phyloP scores from a whole-genome alignment of 257 asterid species.

The Jacaranda copaia region DNA sequence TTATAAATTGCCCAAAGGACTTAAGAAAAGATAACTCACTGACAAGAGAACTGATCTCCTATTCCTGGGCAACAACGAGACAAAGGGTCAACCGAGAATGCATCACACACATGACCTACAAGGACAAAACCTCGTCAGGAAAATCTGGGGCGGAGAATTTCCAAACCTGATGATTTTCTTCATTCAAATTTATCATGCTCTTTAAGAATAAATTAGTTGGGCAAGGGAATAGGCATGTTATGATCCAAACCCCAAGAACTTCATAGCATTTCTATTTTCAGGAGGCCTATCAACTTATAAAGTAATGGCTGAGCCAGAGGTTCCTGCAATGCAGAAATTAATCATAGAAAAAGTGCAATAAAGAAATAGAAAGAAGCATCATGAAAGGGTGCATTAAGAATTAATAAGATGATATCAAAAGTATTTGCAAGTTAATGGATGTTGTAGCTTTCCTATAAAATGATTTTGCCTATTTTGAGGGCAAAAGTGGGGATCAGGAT shows the following conservation, averaged over 20 bases:
- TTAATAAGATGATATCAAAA: no score
- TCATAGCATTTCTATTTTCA: background rate
- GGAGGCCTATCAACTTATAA: conserved; percentile 15
- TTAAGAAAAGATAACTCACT: conserved; percentile 67
- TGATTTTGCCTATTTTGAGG: no score
- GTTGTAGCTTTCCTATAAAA: no score
- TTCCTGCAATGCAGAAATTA: background rate
- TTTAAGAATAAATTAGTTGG: conserved; percentile 14
- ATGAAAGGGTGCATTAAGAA: no score
- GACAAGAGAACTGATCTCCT: conserved; percentile 83
- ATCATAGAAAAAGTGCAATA: no score
- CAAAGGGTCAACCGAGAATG: conserved; percentile 68
- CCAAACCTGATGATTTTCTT: background rate
- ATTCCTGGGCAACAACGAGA: conserved; percentile 72
- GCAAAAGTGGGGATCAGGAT: no score
- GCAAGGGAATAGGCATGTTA: background rate
- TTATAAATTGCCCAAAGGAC: conserved; percentile 22
- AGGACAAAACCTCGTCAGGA: conserved; percentile 35
- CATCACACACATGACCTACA: conserved; percentile 88
- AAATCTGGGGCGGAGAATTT: background rate
- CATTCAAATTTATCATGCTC: conserved; percentile 6
- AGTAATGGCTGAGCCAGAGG: background rate
- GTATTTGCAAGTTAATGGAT: no score
- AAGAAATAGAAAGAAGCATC: no score
- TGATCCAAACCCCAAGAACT: conserved; percentile 5